Conservation (phyloP, 163 green algal species). For the Picocystis sp. region DNA sequence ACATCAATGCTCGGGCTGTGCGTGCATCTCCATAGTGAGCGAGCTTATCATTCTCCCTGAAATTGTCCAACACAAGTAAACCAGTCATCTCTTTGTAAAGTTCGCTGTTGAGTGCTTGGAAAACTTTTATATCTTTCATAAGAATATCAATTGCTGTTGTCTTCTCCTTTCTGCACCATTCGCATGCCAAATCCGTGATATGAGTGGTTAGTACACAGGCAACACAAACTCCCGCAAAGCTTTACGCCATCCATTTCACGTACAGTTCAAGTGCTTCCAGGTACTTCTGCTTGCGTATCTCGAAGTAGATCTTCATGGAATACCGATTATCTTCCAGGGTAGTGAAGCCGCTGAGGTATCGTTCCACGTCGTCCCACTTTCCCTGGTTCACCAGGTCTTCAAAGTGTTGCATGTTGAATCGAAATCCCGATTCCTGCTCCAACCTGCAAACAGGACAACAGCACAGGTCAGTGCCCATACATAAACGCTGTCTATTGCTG, state of each 20-base stretch:
- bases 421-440: conserved; percentile 27
- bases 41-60: conserved; percentile 27
- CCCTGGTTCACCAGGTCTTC: conserved; percentile 18
- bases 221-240: not conserved
- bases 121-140: conserved; percentile 26
- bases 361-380: conserved; percentile 23
- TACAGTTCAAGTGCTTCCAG: conserved; percentile 20
- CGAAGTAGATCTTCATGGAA: conserved; percentile 32
- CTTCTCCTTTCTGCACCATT: conserved; percentile 17
- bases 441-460: conserved; percentile 7
- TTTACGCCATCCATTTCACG: conserved; percentile 6
- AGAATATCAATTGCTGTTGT: conserved; percentile 22
- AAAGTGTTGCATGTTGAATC: conserved; percentile 31
- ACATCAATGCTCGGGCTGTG: conserved; percentile 24
- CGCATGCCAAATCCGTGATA: no score
- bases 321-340: conserved; percentile 28
- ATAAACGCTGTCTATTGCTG: no score
- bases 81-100: conserved; percentile 27
- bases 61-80: conserved; percentile 23
- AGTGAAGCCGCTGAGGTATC: conserved; percentile 23
- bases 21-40: conserved; percentile 22
- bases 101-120: conserved; percentile 23
- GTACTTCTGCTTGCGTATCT: conserved; percentile 31
- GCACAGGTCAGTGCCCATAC: no score
- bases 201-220: not conserved